phyloP scores from a whole-genome alignment of 2,329 filamentous ascomycete genomes.

The Ceratocystiopsis sp. region DNA sequence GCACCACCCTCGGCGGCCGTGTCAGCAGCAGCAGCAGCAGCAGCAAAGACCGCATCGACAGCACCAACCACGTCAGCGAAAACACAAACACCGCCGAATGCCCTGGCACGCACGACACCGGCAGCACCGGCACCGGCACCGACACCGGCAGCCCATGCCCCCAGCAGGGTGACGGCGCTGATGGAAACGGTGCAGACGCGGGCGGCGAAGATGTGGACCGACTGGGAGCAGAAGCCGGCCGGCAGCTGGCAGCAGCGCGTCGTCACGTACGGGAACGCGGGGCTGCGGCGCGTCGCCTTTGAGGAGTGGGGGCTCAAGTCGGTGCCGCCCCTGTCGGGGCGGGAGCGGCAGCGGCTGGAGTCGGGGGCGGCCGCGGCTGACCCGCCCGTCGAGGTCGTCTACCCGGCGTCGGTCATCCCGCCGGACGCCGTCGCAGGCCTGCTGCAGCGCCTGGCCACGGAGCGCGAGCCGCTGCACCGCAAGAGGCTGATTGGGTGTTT shows the following conservation, averaged over 20 bases:
- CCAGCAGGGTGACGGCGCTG: conserved; percentile 34
- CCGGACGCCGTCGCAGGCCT: conserved; percentile 44
- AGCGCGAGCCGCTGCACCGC: conserved; percentile 63
- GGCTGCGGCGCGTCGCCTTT: conserved; percentile 75
- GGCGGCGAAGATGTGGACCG: conserved; percentile 62
- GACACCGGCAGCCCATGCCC: conserved; percentile 13
- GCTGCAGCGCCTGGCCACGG: conserved; percentile 56
- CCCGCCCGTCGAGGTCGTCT: conserved; percentile 52
- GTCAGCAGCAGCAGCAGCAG: too few species aligned
- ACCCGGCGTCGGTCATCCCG: conserved; percentile 54
- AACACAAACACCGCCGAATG: too few species aligned
- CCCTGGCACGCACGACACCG: too few species aligned
- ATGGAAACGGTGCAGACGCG: conserved; percentile 54
- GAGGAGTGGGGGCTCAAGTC: conserved; percentile 98
- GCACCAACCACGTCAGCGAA: too few species aligned
- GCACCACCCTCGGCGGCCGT: too few species aligned
- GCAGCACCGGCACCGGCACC: too few species aligned
- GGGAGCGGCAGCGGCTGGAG: conserved; percentile 36
- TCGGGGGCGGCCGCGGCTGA: neutral
- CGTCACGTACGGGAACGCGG: conserved; percentile 71
- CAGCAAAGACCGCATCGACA: too few species aligned
- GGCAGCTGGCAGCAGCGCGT: conserved; percentile 73
- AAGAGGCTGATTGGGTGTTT: conserved; percentile 67
- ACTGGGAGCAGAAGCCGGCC: conserved; percentile 69
- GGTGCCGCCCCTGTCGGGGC: conserved; percentile 62